Conservation (phyloP, 2,329 filamentous ascomycete species). For the Curvularia verruculosa region DNA sequence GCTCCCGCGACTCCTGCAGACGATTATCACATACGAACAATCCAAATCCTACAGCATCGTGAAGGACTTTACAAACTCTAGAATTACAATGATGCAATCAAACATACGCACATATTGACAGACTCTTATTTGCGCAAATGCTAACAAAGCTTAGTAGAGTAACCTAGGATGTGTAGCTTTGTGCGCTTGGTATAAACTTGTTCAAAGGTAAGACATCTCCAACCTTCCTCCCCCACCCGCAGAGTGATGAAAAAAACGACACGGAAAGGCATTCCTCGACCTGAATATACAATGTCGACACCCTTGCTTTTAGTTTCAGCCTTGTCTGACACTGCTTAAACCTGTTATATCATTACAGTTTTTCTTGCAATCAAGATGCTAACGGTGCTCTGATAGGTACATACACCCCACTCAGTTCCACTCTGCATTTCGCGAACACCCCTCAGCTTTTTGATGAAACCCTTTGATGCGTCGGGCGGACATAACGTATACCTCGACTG, state of each 20-base stretch:
- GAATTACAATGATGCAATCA: slow-evolving; percentile 61
- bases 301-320: slow-evolving; percentile 69
- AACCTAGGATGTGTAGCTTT: background rate
- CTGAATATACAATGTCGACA: slow-evolving; percentile 69
- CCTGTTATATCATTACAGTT: slow-evolving; percentile 17
- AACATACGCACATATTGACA: slow-evolving; percentile 13
- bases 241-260: slow-evolving; percentile 68
- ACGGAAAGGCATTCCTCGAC: slow-evolving; percentile 73
- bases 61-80: slow-evolving; percentile 60
- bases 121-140: slow-evolving; percentile 4
- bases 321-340: slow-evolving; percentile 64
- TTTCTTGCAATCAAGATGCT: slow-evolving; percentile 28
- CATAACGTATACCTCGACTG: slow-evolving; percentile 62
- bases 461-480: slow-evolving; percentile 72
- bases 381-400: slow-evolving; percentile 42
- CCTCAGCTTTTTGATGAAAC: slow-evolving; percentile 60
- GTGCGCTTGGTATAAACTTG: slow-evolving; percentile 3
- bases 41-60: slow-evolving; percentile 64
- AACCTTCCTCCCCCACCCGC: slow-evolving; percentile 28
- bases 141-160: slow-evolving; percentile 28
- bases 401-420: slow-evolving; percentile 26
- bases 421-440: slow-evolving; percentile 17
- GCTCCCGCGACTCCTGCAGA: slow-evolving; percentile 38
- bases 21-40: slow-evolving; percentile 58
- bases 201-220: slow-evolving; percentile 51